Base-by-base conservation (phyloP, 345 rosid genomes). In the Linum usitatissimum region DNA sequence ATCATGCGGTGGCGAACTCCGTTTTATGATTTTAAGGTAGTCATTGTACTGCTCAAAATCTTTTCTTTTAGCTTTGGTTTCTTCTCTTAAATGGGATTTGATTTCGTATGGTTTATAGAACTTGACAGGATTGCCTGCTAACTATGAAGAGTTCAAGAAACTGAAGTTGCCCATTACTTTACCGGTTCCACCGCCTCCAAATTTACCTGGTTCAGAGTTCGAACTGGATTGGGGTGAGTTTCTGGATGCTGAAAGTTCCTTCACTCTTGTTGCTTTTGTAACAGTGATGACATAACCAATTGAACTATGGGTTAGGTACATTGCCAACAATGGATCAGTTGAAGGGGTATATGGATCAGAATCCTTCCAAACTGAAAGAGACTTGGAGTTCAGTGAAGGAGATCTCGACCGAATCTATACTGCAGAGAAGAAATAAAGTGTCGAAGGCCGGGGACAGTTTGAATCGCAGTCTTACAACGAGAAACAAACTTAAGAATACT, bases 191-290 rank as follows among this genome's bases (percentile, higher is more conserved):
- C 13, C 40, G 56, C 61, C 66, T 2, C 77, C 80, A 53, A 61
- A 63, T 71, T 62, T 79, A 65, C 80, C 71, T 18, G 60, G 75
- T 8, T 61, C 70, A 54, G 71, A 54, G 60, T 68, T 73, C 30
- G 80, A 84, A 40, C 30, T 86, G 54, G 78, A 82, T 57, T 88
- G 96, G 95, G 98, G 98, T 88, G 73, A 75, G 84, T 71, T 66
- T 58, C 30, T 42, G 4, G 15, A 5, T 7, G 30, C n/a, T 63
- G 7, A 10, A 38, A 57, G 5, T 14, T 28, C 23, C 12, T 54
- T 39, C 9, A 30, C 51, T 20, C 28, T 63, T 36, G 53, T 55
- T 18, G 34, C 63, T 59, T 60, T 39, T 6, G 45, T 39, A 6
- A 6, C 12, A 39, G 45, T 71, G 60, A 59, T 67, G 65, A 15